Evolutionary conservation across 495 filamentous ascomycete species (phyloP), one percentile per base, ranked within the genome.

Genomic region (Podospora appendiculata): DNA sequence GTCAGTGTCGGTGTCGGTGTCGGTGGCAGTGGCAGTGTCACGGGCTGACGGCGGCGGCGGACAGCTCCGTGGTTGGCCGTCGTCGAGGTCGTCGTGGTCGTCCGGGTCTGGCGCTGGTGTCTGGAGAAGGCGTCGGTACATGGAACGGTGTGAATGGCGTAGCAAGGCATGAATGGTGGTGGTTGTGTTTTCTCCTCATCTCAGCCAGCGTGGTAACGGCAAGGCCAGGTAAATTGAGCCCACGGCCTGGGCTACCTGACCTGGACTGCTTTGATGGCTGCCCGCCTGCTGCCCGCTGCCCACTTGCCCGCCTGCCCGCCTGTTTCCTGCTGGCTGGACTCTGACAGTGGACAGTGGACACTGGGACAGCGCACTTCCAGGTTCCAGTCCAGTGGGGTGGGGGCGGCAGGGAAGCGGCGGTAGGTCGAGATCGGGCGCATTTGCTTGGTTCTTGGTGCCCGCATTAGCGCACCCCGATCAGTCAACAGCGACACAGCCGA

Each of bases 161-260:
- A 42, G 48, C 48, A 14, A 48, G 47, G 47, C 17, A 41, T 25
- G 16, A 33, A n/a, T 32, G 35, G 41, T n/a, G 38, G 48, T 36
- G 3, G 14, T 39, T 32, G n/a, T 48, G 25, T 40, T 33, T 13
- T 48, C 46, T 48, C 16, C 38, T 50, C 25, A 25, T 25, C 19
- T 32, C 14, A n/a, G 18, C 13, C 17, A n/a, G 12, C 12, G 36
- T 39, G 45, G 25, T 16, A 41, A 34, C 32, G 45, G 10, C 10
- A 53, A 41, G 52, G 57, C 54, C 51, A 41, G 52, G 57, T 56
- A 60, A 58, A 58, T 58, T 60, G 52, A 58, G 54, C 41, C 44
- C 50, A 16, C 32, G 7, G 3, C 25, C 11, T 39, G 8, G n/a
- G n/a, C n/a, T n/a, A n/a, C n/a, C n/a, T n/a, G n/a, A n/a, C 13